Conservation (phyloP, 1,139 yeast species). For the Nakaseomyces delphensis region DNA sequence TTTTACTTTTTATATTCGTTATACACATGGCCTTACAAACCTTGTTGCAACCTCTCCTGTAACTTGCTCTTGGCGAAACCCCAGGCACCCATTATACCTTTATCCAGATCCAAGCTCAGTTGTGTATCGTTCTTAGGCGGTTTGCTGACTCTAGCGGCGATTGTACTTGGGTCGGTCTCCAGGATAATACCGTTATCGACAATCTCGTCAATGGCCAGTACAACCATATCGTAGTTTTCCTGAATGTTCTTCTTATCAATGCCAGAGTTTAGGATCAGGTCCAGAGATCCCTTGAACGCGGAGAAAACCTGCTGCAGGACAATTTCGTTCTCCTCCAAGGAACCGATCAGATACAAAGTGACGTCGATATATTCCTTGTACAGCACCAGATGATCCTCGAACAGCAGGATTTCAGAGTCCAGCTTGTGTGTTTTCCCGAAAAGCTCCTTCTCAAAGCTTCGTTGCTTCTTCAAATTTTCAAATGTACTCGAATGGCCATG, state of each 20-base stretch:
- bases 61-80: conserved; percentile 82
- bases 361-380: conserved; percentile 79
- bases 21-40: conserved; percentile 28
- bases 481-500: conserved; percentile 30
- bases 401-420: conserved; percentile 70
- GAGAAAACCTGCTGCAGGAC: conserved; percentile 68
- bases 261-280: conserved; percentile 62
- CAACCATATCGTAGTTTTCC: conserved; percentile 78
- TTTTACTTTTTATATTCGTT: background rate
- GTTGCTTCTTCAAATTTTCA: conserved; percentile 47
- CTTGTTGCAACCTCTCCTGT: conserved; percentile 77
- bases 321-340: conserved; percentile 77
- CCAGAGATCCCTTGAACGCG: conserved; percentile 75
- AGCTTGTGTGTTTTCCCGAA: conserved; percentile 71
- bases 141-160: conserved; percentile 81
- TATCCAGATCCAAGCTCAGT: conserved; percentile 74
- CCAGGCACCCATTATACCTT: conserved; percentile 80
- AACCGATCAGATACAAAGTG: conserved; percentile 60
- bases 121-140: conserved; percentile 64
- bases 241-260: conserved; percentile 71
- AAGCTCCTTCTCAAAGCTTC: conserved; percentile 63
- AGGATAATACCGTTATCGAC: conserved; percentile 86
- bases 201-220: conserved; percentile 83
- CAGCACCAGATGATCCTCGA: conserved; percentile 67
- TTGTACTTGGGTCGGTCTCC: conserved; percentile 80